phyloP scores from a whole-genome alignment of 78 protist species.

The Chrysochromulina parva region DNA sequence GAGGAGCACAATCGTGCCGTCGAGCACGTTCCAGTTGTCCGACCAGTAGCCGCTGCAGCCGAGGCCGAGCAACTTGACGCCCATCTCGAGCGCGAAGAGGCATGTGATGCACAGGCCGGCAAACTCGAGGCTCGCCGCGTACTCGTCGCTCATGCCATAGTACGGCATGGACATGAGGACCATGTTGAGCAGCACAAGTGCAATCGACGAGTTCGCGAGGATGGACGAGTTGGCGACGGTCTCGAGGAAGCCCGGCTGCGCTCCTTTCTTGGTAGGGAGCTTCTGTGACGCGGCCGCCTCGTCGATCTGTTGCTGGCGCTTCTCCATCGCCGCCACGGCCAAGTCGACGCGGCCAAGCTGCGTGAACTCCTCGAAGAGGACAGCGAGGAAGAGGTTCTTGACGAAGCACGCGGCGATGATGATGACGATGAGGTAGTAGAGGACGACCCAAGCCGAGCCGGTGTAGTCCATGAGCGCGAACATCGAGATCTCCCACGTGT shows the following conservation, averaged over 20 bases:
- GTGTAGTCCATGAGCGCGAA: constrained; percentile 8
- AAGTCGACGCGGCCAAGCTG: no score
- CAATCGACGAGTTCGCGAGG: not conserved
- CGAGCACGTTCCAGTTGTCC: constrained; percentile 31
- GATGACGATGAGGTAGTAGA: constrained; percentile 12
- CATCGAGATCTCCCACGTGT: constrained; percentile 49
- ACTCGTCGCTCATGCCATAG: not conserved
- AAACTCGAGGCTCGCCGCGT: not conserved
- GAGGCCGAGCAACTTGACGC: constrained; percentile 11
- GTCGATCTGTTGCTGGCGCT: no score
- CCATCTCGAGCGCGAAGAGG: constrained; percentile 27
- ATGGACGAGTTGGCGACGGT: no score
- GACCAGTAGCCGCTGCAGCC: constrained; percentile 18
- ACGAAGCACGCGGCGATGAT: constrained; percentile 30
- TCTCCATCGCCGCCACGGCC: no score
- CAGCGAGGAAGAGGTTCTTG: constrained; percentile 40
- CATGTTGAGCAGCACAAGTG: not conserved
- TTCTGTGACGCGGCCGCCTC: not conserved
- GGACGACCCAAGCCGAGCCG: no score
- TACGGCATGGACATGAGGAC: not conserved
- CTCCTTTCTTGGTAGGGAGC: not conserved
- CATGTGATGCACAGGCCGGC: not conserved
- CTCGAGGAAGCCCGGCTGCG: not conserved
- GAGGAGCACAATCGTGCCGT: constrained; percentile 1
- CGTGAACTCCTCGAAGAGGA: not conserved